Evolutionary conservation across 768 basidiomycete genomes (phyloP).

Genomic region (Epithele typhae): DNA sequence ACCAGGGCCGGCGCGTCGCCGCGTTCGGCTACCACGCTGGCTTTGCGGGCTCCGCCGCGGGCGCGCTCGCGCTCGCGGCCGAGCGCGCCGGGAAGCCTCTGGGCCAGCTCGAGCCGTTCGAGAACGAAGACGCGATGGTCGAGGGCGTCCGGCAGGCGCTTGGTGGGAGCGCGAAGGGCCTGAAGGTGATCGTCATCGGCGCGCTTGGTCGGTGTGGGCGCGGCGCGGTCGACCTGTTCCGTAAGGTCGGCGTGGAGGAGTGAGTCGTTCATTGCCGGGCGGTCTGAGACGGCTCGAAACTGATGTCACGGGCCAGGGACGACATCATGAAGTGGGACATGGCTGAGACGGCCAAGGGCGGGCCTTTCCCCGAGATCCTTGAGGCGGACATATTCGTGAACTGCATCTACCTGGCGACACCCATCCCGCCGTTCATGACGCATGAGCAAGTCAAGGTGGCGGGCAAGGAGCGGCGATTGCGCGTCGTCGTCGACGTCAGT

Average conservation of each 20-base stretch:
- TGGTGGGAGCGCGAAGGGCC: constrained; percentile 62
- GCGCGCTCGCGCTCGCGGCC: constrained; percentile 75
- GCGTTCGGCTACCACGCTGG: constrained; percentile 99
- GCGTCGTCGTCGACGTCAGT: constrained; percentile 93
- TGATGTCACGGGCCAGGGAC: constrained; percentile 50
- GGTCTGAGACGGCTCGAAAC: not conserved
- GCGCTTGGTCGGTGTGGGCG: constrained; percentile 93
- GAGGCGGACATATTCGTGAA: constrained; percentile 98
- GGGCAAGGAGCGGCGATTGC: constrained; percentile 61
- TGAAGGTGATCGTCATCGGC: constrained; percentile 91
- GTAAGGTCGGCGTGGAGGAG: constrained; percentile 94
- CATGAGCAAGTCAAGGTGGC: constrained; percentile 66
- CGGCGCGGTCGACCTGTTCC: constrained; percentile 93
- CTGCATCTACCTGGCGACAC: constrained; percentile 93
- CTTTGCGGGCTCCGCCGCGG: constrained; percentile 95
- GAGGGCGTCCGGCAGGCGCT: constrained; percentile 60
- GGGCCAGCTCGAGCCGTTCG: constrained; percentile 73
- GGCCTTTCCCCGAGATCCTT: constrained; percentile 92
- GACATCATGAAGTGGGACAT: constrained; percentile 98
- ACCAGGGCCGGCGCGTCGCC: constrained; percentile 82
- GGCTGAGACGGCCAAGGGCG: constrained; percentile 94
- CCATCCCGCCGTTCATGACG: constrained; percentile 82
- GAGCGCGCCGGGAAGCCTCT: constrained; percentile 56
- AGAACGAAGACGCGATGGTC: constrained; percentile 84
- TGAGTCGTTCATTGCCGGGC: constrained; percentile 36